Percentiles rank a stretch among this genome's conserved stretches.
These are phyloP conservation scores for Gracilaria gracilis DNA, from an alignment of 23 red algal species.

Conservation along the genomic window DNA sequence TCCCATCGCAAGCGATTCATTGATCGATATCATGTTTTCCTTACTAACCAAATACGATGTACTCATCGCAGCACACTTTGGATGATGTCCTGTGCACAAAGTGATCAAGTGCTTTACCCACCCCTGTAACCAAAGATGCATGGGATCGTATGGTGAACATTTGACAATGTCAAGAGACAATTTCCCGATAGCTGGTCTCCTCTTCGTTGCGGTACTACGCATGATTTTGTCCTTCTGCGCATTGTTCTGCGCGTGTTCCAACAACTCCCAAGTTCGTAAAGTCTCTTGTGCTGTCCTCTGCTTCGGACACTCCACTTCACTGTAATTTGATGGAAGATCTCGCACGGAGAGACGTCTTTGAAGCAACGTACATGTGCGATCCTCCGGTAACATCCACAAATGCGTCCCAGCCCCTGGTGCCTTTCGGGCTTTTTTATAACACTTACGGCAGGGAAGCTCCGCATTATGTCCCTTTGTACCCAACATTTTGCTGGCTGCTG, in stretches of 20 bases:
- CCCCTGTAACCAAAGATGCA: constrained; percentile 24
- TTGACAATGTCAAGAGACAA: constrained; percentile 7
- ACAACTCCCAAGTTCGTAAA: not conserved
- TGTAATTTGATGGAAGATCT: not conserved
- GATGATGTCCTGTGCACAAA: constrained; percentile 1
- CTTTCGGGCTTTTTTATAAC: not conserved
- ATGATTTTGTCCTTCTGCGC: not conserved
- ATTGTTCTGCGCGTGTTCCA: not conserved
- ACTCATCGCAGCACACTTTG: not conserved
- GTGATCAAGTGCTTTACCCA: constrained; percentile 24
- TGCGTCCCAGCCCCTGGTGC: not conserved
- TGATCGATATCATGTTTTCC: not conserved
- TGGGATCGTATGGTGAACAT: constrained; percentile 16
- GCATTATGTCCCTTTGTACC: constrained; percentile 20
- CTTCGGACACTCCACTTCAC: not conserved
- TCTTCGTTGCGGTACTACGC: not conserved
- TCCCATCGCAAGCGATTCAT: not conserved
- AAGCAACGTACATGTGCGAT: not conserved
- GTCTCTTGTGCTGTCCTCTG: not conserved
- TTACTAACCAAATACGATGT: not conserved
- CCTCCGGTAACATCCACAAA: not conserved
- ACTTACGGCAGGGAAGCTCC: not conserved
- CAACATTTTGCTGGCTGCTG: constrained; percentile 6
- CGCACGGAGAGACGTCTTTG: not conserved
- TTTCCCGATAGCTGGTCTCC: not conserved